Base-by-base conservation (phyloP, 768 basidiomycete species). In the Pleurotus ostreatus region DNA sequence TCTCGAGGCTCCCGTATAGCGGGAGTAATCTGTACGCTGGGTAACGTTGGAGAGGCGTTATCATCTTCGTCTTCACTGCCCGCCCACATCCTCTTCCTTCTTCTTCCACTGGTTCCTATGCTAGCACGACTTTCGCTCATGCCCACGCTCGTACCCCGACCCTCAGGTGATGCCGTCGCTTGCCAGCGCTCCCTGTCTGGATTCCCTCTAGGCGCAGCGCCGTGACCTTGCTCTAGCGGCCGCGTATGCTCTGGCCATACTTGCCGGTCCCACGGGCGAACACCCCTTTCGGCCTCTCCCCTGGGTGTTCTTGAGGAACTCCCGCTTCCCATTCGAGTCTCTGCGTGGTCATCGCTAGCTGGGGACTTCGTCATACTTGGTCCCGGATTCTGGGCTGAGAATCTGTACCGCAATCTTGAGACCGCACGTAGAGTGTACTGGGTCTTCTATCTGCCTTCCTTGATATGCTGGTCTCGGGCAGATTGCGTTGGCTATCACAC, bases 401-500 rank as follows among this genome's bases (percentile, higher is more conserved):
- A 38, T 22, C 51, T 12, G 51, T 22, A 38, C 22, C 39, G 51
- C 16, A 22, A 18, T 53, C 51, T 53, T 53, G 37, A 34, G 38
- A n/a, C 39, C 23, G 34, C 41, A 38, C 51, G 37, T 37, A 41
- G 51, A 53, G 51, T 20, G 18, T 38, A 38, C 41, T 39, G 20
- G 51, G 51, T 18, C 51, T 53, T 53, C 51, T 53, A 41, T 53
- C 51, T 39, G 39, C 51, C 39, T 41, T 40, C 23, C 51, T 53
- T 40, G 51, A 53, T 53, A 53, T 53, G 51, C 37, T 25, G 41
- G 51, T 40, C 39, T 38, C 51, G 41, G 51, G 38, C 18, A 38
- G 51, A 53, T 38, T 53, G 41, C 41, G 39, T 30, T 53, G 51
- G 51, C n/a, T 39, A 53, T 53, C 51, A 38, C 51, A 53, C 51